Conservation (phyloP, 495 filamentous ascomycete genomes). For the Penicillium egyptiacum region DNA sequence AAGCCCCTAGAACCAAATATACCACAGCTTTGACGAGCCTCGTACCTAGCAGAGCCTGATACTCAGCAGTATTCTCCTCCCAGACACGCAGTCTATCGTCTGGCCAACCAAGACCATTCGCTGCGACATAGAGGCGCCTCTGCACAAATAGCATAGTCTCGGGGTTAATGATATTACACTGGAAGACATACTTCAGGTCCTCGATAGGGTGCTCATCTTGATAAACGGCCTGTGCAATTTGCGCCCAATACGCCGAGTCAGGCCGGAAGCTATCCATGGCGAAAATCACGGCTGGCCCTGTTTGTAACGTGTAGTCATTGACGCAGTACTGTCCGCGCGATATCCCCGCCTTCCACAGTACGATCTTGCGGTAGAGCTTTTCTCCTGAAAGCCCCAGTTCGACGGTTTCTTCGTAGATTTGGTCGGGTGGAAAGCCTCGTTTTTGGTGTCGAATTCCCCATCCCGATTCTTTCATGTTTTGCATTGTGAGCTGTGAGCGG, state of each 20-base stretch:
- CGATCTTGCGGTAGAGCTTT: not conserved
- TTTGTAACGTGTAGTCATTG: not conserved
- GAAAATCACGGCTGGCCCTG: not conserved
- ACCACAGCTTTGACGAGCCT: not conserved
- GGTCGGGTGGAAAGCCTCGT: not conserved
- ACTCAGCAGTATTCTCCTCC: not conserved
- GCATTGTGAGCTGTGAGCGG: not conserved
- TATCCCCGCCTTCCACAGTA: constrained; percentile 1
- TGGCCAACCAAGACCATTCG: not conserved
- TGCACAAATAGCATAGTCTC: not conserved
- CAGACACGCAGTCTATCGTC: not conserved
- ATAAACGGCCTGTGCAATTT: not conserved
- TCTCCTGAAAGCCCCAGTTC: not conserved
- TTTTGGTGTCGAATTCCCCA: not conserved
- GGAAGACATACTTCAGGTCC: not conserved
- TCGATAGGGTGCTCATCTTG: not conserved
- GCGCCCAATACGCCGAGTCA: not conserved
- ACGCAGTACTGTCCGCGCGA: not conserved
- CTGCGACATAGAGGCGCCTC: not conserved
- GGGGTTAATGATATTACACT: not conserved
- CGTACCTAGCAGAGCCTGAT: not conserved
- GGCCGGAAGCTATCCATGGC: not conserved
- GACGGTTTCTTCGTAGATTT: not conserved
- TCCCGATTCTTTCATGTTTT: not conserved
- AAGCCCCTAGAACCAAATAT: not conserved